Evolutionary conservation across 2,329 filamentous ascomycete species (phyloP).

Genomic region (Colletotrichum euphorbiae): DNA sequence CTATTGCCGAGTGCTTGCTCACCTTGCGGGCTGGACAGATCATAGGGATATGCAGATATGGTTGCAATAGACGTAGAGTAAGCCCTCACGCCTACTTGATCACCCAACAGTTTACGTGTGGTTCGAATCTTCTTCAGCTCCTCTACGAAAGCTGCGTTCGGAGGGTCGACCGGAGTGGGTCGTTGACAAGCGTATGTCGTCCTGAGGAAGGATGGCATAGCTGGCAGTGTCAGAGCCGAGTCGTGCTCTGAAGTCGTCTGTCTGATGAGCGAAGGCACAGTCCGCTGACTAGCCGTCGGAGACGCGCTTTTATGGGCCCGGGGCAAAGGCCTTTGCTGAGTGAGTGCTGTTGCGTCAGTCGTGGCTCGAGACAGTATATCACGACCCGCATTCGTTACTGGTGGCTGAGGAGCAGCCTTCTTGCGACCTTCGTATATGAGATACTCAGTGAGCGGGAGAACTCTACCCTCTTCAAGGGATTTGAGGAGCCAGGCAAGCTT

Average conservation of each 20-base stretch:
- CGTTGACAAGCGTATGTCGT: conserved; percentile 84
- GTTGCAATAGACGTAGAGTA: conserved; percentile 90
- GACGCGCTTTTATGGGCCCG: background rate
- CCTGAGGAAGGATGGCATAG: conserved; percentile 63
- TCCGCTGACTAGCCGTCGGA: background rate
- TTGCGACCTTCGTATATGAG: conserved; percentile 64
- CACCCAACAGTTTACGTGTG: conserved; percentile 76
- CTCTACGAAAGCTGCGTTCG: conserved; percentile 81
- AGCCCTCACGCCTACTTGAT: conserved; percentile 83
- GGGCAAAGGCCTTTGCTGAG: background rate
- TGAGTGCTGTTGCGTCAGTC: background rate
- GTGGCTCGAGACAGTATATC: conserved; percentile 42
- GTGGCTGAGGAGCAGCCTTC: background rate
- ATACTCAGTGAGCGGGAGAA: conserved; percentile 64
- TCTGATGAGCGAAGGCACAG: conserved; percentile 62
- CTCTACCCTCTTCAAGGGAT: conserved; percentile 56
- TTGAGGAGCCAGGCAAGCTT: conserved; percentile 69
- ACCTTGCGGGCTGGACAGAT: conserved; percentile 56
- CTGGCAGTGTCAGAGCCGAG: conserved; percentile 65
- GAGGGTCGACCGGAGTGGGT: conserved; percentile 74
- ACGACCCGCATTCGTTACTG: conserved; percentile 31
- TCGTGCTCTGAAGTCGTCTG: conserved; percentile 86
- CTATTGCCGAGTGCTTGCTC: conserved; percentile 37
- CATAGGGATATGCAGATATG: conserved; percentile 81
- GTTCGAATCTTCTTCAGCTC: conserved; percentile 80